These are phyloP conservation scores for Gynochthodes officinalis DNA, from an alignment of 257 asterid genomes.

Conservation along the genomic window DNA sequence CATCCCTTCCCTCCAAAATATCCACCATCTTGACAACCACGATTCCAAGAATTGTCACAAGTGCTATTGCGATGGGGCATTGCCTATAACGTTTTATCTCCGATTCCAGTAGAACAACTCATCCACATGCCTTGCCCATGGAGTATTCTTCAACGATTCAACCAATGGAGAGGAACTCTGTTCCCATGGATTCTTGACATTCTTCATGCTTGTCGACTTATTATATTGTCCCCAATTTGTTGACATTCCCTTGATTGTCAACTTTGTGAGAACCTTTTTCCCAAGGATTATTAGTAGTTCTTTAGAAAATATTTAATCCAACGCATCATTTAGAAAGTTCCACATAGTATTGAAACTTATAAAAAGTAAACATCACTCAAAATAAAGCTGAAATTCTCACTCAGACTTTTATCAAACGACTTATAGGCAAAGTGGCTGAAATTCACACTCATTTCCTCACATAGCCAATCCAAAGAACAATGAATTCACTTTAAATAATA, in stretches of 20 bases:
- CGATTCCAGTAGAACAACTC: slow-evolving; percentile 39
- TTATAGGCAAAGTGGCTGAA: no score
- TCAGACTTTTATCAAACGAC: no score
- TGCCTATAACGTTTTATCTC: slow-evolving; percentile 23
- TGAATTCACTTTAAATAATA: no score
- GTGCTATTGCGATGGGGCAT: slow-evolving; percentile 15
- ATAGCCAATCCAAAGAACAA: no score
- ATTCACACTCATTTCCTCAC: no score
- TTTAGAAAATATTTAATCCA: background rate
- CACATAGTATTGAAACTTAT: background rate
- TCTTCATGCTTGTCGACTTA: slow-evolving; percentile 30
- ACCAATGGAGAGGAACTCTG: slow-evolving; percentile 29
- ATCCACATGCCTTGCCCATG: slow-evolving; percentile 46
- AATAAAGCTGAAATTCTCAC: no score
- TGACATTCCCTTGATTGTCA: slow-evolving; percentile 24
- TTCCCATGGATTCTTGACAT: slow-evolving; percentile 59
- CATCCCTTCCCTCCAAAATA: slow-evolving; percentile 38
- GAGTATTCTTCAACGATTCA: slow-evolving; percentile 36
- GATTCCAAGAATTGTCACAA: slow-evolving; percentile 26
- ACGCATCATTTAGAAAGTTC: background rate
- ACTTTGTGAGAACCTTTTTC: slow-evolving; percentile 33
- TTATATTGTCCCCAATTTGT: slow-evolving; percentile 48
- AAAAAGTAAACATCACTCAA: background rate
- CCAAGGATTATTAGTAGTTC: slow-evolving; percentile 55
- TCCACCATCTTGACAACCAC: slow-evolving; percentile 18